phyloP scores from a whole-genome alignment of 2,329 filamentous ascomycete species.

The Arthroderma sp. region DNA sequence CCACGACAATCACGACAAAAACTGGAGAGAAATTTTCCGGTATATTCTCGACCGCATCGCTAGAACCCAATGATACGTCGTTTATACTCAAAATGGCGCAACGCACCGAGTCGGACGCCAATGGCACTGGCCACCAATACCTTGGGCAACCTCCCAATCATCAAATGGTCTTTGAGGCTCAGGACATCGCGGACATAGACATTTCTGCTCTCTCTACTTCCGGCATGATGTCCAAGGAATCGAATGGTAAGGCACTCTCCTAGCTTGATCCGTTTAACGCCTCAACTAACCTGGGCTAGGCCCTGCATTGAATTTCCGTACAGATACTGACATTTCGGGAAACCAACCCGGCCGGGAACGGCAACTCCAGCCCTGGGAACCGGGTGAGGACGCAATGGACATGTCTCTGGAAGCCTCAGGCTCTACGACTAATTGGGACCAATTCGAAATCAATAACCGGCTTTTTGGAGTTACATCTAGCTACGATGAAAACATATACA shows the following conservation, averaged over 20 bases:
- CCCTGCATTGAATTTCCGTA: slow-evolving; percentile 58
- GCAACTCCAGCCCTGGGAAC: slow-evolving; percentile 68
- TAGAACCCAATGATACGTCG: slow-evolving; percentile 39
- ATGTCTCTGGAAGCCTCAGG: slow-evolving; percentile 54
- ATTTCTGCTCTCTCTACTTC: slow-evolving; percentile 41
- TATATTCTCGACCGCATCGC: slow-evolving; percentile 44
- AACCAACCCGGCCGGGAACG: slow-evolving; percentile 57
- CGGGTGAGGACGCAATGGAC: slow-evolving; percentile 47
- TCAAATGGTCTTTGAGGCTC: slow-evolving; percentile 48
- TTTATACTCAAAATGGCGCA: slow-evolving; percentile 55
- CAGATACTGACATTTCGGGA: slow-evolving; percentile 77
- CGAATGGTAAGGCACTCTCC: slow-evolving; percentile 40
- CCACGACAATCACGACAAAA: slow-evolving; percentile 43
- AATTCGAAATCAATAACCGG: slow-evolving; percentile 80
- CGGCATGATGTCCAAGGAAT: slow-evolving; percentile 37
- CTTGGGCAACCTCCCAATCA: slow-evolving; percentile 33
- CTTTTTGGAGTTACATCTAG: slow-evolving; percentile 79
- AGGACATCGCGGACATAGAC: slow-evolving; percentile 45
- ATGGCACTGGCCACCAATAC: slow-evolving; percentile 31
- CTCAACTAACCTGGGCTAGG: slow-evolving; percentile 34
- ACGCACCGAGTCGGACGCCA: slow-evolving; percentile 25
- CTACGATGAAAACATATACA: slow-evolving; percentile 92
- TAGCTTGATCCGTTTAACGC: background rate
- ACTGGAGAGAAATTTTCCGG: slow-evolving; percentile 49
- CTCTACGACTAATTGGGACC: slow-evolving; percentile 60